Percentiles rank a stretch among this genome's conserved stretches.
phyloP scores from a whole-genome alignment of 139 green algal species.

The Astrephomene gubernaculifera region DNA sequence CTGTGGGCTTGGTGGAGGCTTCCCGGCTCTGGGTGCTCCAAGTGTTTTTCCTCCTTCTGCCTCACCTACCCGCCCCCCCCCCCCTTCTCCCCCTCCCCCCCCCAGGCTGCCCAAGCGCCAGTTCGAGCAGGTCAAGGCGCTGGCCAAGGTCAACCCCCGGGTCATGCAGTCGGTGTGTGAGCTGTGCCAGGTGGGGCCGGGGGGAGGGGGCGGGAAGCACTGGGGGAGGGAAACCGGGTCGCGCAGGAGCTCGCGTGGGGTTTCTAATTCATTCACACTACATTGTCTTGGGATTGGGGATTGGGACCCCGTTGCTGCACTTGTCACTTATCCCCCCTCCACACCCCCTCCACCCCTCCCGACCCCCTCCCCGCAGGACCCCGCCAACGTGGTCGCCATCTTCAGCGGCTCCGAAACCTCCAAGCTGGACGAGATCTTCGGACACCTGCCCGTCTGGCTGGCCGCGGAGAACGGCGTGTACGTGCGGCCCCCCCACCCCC shows the following conservation, averaged over 20 bases:
- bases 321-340: too few relatives aligned
- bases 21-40: too few relatives aligned
- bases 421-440: conserved; percentile 91
- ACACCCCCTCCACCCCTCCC: background rate
- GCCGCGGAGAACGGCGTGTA: conserved; percentile 98
- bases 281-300: too few relatives aligned
- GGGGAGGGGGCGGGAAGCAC: background rate
- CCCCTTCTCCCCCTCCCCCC: background rate
- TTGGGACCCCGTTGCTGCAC: too few relatives aligned
- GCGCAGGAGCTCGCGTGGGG: too few relatives aligned
- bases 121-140: conserved; percentile 80
- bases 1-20: too few relatives aligned
- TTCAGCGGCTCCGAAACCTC: conserved; percentile 81
- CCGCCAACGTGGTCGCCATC: conserved; percentile 83
- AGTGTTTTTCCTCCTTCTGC: too few relatives aligned
- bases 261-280: too few relatives aligned
- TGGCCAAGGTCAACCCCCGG: conserved; percentile 76
- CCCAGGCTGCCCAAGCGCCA: conserved; percentile 80
- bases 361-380: conserved; percentile 52
- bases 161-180: conserved; percentile 64
- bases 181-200: conserved; percentile 54
- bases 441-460: conserved; percentile 88
- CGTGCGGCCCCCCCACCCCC: conserved; percentile 83
- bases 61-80: background rate
- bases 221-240: background rate